A percentile compares a stretch with the other conserved stretches of the same genome.
phyloP scores from a whole-genome alignment of 139 green algal genomes.

The Chlamydomonas sp. region DNA sequence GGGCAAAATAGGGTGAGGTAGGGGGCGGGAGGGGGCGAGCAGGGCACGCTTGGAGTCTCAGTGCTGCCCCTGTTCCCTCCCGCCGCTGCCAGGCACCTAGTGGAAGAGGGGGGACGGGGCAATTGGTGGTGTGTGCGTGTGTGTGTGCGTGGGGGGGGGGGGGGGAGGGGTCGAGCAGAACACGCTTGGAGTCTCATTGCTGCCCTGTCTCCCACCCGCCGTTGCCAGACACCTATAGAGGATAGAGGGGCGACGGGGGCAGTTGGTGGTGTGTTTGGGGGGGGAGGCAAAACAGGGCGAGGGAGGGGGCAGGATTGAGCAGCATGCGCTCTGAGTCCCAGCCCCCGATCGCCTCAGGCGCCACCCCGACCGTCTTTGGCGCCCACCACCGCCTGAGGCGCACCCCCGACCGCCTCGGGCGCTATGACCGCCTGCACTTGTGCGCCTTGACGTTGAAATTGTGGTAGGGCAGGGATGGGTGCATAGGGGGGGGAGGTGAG shows the following conservation, averaged over 20 bases:
- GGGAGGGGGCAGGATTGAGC: too few species aligned
- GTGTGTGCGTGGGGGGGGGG: constrained; percentile 60
- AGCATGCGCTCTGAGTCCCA: too few species aligned
- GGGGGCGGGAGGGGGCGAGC: constrained; percentile 83
- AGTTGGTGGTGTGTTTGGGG: not conserved
- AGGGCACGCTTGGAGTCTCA: constrained; percentile 63
- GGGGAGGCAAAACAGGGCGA: too few species aligned
- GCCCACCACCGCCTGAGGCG: too few species aligned
- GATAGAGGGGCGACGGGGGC: not conserved
- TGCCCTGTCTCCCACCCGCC: constrained; percentile 71
- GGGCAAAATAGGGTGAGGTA: too few species aligned
- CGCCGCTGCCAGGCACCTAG: constrained; percentile 55
- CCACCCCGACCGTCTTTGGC: too few species aligned
- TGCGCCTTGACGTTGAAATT: too few species aligned
- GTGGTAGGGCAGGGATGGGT: too few species aligned
- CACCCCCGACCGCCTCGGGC: too few species aligned
- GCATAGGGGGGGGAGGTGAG: too few species aligned
- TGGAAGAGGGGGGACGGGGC: not conserved
- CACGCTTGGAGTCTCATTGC: constrained; percentile 54
- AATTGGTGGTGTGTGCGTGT: not conserved
- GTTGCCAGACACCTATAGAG: constrained; percentile 44
- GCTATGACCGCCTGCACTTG: too few species aligned
- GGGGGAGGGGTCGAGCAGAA: constrained; percentile 84
- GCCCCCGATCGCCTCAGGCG: too few species aligned
- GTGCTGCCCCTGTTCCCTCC: constrained; percentile 67